Evolutionary conservation across 1,139 yeast species (phyloP).

Genomic region (Lodderomyces parapsilosis): DNA sequence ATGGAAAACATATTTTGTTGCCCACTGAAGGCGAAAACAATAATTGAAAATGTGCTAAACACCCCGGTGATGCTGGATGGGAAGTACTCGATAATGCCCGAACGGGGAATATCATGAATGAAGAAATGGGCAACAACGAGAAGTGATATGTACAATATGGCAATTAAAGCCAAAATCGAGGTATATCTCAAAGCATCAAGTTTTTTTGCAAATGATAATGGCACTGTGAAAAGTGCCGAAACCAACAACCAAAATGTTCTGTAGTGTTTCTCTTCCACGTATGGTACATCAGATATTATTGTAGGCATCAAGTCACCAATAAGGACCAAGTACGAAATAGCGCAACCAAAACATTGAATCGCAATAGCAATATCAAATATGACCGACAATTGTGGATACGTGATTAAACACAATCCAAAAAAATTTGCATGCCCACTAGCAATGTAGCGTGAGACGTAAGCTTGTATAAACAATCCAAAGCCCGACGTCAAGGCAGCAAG

Average conservation of each 20-base stretch:
- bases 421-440: constrained; percentile 80
- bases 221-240: constrained; percentile 36
- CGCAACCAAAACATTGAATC: constrained; percentile 66
- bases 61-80: constrained; percentile 63
- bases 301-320: constrained; percentile 50
- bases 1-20: constrained; percentile 53
- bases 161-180: constrained; percentile 40
- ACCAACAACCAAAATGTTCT: constrained; percentile 40
- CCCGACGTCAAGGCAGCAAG: constrained; percentile 80
- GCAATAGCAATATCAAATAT: constrained; percentile 87
- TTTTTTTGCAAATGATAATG: constrained; percentile 42
- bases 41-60: constrained; percentile 55
- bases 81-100: constrained; percentile 56
- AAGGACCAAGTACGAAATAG: constrained; percentile 44
- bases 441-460: constrained; percentile 67
- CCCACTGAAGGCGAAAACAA: constrained; percentile 50
- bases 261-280: constrained; percentile 20
- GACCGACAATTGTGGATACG: constrained; percentile 82
- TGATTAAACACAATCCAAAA: constrained; percentile 76
- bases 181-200: constrained; percentile 47
- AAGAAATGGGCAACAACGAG: constrained; percentile 37
- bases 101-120: constrained; percentile 43
- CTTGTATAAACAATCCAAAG: constrained; percentile 76
- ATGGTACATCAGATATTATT: constrained; percentile 26
- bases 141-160: constrained; percentile 38